Conservation (phyloP, 371 early-diverging fungal genomes). For the Capillidium heterosporum region DNA sequence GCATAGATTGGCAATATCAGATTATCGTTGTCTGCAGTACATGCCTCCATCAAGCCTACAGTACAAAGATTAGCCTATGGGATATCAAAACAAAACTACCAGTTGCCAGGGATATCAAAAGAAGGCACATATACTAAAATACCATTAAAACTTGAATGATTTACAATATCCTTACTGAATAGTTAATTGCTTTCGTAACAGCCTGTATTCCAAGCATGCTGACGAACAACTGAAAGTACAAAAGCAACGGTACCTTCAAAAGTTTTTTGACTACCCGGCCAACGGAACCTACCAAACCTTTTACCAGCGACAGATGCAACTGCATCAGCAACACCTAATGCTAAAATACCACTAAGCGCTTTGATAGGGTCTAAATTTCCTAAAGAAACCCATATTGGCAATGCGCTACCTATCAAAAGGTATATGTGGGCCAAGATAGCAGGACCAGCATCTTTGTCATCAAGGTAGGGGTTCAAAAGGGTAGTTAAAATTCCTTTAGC, state of each 20-base stretch:
- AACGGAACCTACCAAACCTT: slow-evolving; percentile 38
- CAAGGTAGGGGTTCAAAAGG: slow-evolving; percentile 60
- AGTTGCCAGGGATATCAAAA: slow-evolving; percentile 12
- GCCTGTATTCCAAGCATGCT: slow-evolving; percentile 11
- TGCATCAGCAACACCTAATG: slow-evolving; percentile 76
- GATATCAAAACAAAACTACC: slow-evolving; percentile 15
- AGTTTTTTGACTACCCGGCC: slow-evolving; percentile 65
- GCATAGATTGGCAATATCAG: slow-evolving; percentile 32
- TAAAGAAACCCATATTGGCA: slow-evolving; percentile 52
- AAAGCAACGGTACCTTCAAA: slow-evolving; percentile 79
- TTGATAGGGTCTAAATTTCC: not conserved
- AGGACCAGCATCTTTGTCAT: slow-evolving; percentile 58
- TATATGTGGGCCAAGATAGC: slow-evolving; percentile 79
- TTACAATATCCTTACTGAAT: slow-evolving; percentile 2
- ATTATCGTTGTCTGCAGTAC: slow-evolving; percentile 59
- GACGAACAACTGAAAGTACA: slow-evolving; percentile 20
- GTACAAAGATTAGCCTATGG: slow-evolving; percentile 12
- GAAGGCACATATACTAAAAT: slow-evolving; percentile 1
- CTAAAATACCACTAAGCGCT: slow-evolving; percentile 41
- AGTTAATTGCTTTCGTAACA: slow-evolving; percentile 12
- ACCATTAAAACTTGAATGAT: not conserved
- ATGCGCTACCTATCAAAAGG: slow-evolving; percentile 72
- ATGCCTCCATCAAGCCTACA: slow-evolving; percentile 34
- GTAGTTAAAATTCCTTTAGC: slow-evolving; percentile 39
- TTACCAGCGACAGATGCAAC: slow-evolving; percentile 73